Base-by-base conservation (phyloP, 2,329 filamentous ascomycete genomes). In the Epichloe sp. region DNA sequence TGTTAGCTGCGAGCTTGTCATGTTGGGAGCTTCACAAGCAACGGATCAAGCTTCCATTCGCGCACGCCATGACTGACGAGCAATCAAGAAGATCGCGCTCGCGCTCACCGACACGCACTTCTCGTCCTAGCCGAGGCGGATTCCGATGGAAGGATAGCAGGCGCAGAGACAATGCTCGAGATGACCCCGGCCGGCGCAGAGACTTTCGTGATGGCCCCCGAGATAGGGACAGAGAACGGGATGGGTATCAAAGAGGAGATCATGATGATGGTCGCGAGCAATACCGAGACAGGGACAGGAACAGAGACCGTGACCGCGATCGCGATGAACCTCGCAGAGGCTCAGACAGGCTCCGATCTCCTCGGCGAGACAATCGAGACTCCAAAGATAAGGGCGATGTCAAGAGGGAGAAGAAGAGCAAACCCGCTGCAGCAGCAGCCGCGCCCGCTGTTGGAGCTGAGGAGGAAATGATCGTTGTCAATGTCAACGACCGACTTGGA, bases 401-500 rank as follows among this genome's bases (percentile, higher is more conserved):
- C 61, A 62, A 63, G 48, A 64, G 60, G 46, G 58, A 63, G 19
- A 69, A 69, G 53, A 69, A 70, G 51, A 65, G 45, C 52, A 65
- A 57, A 41, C 53, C 56, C 34, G 59, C 49, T 4, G 58, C 53
- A 17, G 54, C 52, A 31, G 62, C 57, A 35, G 59, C 57, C 31
- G 62, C 56, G 21, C 59, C 57, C 34, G 54, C 67, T 64, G 47
- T 53, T 2, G 57, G 56, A 10, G 40, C 69, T 4, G 66, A 74
- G 5, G 85, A 94, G 63, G 84, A 88, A 52, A 94, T 96, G 85
- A 96, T 97, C 58, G 80, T 95, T 48, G 90, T 97, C 17, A 82
- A 91, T 61, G 82, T 97, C 63, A 97, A 97, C 65, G 91, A 97
- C 68, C 80, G 91, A n/a, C 73, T 97, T 37, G 91, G 91, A 12